Conservation (phyloP, 2,329 filamentous ascomycete genomes). For the Clarireedia sp. region DNA sequence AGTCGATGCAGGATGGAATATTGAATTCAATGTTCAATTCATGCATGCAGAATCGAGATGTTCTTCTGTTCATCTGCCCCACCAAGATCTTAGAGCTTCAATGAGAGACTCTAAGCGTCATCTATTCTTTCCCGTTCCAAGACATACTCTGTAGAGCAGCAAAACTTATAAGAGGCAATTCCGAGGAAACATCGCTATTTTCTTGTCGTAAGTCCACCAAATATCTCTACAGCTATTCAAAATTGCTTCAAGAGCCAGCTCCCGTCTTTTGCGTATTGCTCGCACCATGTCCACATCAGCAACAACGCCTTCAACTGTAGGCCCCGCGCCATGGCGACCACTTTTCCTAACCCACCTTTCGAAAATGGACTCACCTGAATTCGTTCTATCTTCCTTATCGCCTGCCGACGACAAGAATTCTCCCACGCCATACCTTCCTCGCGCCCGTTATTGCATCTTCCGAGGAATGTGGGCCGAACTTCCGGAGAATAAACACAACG, state of each 20-base stretch:
- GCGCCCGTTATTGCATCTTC: conserved; percentile 74
- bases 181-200: too few relatives aligned
- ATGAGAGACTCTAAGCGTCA: too few relatives aligned
- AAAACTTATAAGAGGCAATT: too few relatives aligned
- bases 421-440: conserved; percentile 35
- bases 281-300: conserved; percentile 27
- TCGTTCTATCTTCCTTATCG: conserved; percentile 39
- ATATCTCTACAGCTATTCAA: conserved; percentile 11
- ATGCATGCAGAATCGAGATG: too few relatives aligned
- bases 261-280: conserved; percentile 22
- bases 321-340: conserved; percentile 29
- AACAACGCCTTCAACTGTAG: conserved; percentile 17
- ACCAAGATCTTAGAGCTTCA: too few relatives aligned
- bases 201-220: neutral
- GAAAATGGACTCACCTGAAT: conserved; percentile 33
- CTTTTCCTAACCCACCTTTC: conserved; percentile 29
- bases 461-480: conserved; percentile 76
- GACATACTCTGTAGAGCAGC: too few relatives aligned
- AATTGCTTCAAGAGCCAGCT: conserved; percentile 26
- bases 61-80: too few relatives aligned
- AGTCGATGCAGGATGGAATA: too few relatives aligned
- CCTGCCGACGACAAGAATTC: conserved; percentile 26
- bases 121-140: too few relatives aligned
- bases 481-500: conserved; percentile 64
- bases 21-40: too few relatives aligned